phyloP scores from a whole-genome alignment of 176 grass and related monocot genomes.

The Oryza brachyantha region DNA sequence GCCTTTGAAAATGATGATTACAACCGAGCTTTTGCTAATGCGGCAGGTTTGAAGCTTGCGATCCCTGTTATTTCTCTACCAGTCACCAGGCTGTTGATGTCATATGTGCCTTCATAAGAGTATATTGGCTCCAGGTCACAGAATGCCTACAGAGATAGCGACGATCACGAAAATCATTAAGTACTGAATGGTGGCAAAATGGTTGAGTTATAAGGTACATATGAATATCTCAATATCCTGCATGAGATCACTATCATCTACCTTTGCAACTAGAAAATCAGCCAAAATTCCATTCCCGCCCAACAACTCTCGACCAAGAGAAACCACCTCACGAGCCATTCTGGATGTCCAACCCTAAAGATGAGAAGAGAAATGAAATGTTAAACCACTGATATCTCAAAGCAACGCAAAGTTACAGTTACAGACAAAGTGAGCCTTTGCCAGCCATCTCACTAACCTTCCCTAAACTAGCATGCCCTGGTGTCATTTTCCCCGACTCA shows the following conservation, averaged over 20 bases:
- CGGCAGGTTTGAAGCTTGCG: conserved; percentile 73
- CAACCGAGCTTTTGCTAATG: conserved; percentile 39
- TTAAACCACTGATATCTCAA: neutral
- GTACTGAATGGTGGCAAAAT: neutral
- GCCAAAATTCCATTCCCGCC: conserved; percentile 80
- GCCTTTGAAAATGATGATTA: neutral
- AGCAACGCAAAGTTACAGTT: neutral
- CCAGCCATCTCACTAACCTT: conserved; percentile 47
- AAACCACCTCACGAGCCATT: conserved; percentile 59
- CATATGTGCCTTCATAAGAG: conserved; percentile 73
- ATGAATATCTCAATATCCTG: neutral
- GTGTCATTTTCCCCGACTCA: conserved; percentile 77
- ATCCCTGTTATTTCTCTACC: conserved; percentile 82
- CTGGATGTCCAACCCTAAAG: conserved; percentile 62
- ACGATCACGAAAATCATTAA: conserved; percentile 5
- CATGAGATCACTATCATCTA: conserved; percentile 25
- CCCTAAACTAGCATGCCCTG: conserved; percentile 64
- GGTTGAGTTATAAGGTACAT: neutral
- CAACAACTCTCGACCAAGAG: conserved; percentile 65
- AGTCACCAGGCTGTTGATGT: conserved; percentile 74
- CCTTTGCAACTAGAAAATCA: conserved; percentile 86
- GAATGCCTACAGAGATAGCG: conserved; percentile 47
- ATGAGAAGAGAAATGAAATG: neutral
- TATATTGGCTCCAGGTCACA: conserved; percentile 87
- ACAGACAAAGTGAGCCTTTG: neutral